A percentile compares a stretch with the other conserved stretches of the same genome.
These are phyloP conservation scores for Pulveroboletus sp. DNA, from an alignment of 768 basidiomycete species.

Conservation along the genomic window DNA sequence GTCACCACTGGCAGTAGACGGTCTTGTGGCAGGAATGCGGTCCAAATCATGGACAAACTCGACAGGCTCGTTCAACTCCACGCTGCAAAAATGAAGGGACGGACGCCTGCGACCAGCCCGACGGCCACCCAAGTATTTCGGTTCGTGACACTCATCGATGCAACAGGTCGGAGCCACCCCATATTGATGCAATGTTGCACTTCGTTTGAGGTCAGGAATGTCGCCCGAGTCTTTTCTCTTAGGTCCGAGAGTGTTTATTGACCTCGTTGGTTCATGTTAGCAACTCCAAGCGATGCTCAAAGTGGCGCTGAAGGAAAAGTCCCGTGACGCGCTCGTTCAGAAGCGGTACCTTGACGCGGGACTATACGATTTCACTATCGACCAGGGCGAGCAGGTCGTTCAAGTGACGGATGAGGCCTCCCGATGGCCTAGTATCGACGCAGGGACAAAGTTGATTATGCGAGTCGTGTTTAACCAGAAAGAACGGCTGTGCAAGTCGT, in stretches of 20 bases:
- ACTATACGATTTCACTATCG: constrained; percentile 23
- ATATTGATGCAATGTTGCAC: constrained; percentile 24
- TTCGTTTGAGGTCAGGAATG: constrained; percentile 21
- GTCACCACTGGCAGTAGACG: not conserved
- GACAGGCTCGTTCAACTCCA: constrained; percentile 23
- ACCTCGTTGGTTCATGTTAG: constrained; percentile 7
- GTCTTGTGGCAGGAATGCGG: constrained; percentile 10
- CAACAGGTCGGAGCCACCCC: constrained; percentile 24
- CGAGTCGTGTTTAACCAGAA: constrained; percentile 20
- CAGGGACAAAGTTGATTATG: constrained; percentile 25
- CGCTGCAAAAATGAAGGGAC: constrained; percentile 10
- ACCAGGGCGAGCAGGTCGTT: constrained; percentile 20
- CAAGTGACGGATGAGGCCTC: constrained; percentile 21
- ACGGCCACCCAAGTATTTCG: constrained; percentile 20
- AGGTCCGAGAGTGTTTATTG: not conserved
- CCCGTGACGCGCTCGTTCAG: constrained; percentile 20
- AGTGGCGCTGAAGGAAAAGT: constrained; percentile 14
- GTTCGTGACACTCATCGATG: constrained; percentile 25
- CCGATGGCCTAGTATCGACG: constrained; percentile 21
- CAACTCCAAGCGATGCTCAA: constrained; percentile 22
- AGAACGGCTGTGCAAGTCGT: constrained; percentile 10
- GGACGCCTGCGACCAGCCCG: constrained; percentile 10
- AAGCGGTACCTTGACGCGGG: constrained; percentile 22
- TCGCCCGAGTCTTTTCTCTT: not conserved
- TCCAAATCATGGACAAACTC: constrained; percentile 16